Evolutionary conservation across 495 filamentous ascomycete genomes (phyloP), one percentile per base, ranked within the genome.

Genomic region (Hypoxylon crocopeplum): DNA sequence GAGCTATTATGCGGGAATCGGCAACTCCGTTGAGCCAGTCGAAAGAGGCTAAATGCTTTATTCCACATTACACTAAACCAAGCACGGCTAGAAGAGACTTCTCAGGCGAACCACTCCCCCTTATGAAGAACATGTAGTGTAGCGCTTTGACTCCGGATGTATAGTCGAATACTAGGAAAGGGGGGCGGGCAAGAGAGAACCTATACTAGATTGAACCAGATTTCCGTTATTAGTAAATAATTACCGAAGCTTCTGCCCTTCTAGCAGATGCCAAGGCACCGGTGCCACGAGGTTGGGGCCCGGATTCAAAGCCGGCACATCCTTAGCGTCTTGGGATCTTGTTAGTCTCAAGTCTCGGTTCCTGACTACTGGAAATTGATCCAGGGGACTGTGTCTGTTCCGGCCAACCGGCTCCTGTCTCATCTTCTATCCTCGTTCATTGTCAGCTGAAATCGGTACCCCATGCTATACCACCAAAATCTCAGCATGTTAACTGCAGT

Each of bases 181-280:
- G 33, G 29, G 34, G 12, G 33, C 11, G 1, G 25, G 56, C 21
- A 6, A 15, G 44, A 29, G 24, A 34, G 41, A 48, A 39, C 15
- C 17, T 41, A 53, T 22, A 17, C 33, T 24, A 41, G 49, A 22
- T 22, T 50, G 32, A 45, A 21, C 5, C 40, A 44, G 4, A 24
- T 32, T 57, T 63, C 59, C 59, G 21, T 20, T 56, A 62, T 27
- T 27, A 44, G 52, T 51, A 62, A 62, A 56, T 45, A 58, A 63
- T 63, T 33, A 52, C 59, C 53, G 59, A 49, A 3, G 11, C n/a
- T 6, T 30, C 22, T 36, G 16, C 16, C 6, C 25, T 45, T n/a
- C 4, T 8, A 32, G 11, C 11, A 30, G 29, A 16, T 24, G 52
- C 59, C 47, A 58, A 58, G 60, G 21, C 22, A 20, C 60, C 45